These are phyloP conservation scores for Cytidiella melzeri DNA, from an alignment of 768 basidiomycete genomes.

Conservation along the genomic window DNA sequence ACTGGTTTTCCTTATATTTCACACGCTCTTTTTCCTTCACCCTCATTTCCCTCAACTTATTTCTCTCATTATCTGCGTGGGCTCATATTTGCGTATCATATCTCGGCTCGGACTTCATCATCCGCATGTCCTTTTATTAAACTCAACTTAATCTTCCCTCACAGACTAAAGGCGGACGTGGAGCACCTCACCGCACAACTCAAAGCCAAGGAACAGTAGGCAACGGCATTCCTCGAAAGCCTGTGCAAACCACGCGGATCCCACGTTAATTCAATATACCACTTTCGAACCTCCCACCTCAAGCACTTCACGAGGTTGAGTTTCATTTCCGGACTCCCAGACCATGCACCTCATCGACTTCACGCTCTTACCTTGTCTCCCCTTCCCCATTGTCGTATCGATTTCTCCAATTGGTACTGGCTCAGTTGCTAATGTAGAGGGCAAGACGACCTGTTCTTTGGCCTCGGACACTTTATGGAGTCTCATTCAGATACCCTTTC, in stretches of 20 bases:
- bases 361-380: constrained; percentile 4
- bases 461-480: constrained; percentile 10
- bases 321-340: neutral
- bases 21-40: constrained; percentile 13
- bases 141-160: constrained; percentile 6
- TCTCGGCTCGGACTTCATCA: neutral
- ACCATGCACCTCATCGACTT: neutral
- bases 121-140: neutral
- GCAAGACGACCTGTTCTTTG: neutral
- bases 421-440: constrained; percentile 9
- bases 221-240: constrained; percentile 4
- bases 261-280: constrained; percentile 14
- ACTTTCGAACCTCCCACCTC: constrained; percentile 3
- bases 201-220: constrained; percentile 24
- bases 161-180: constrained; percentile 66
- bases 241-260: constrained; percentile 32
- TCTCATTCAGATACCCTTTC: constrained; percentile 6
- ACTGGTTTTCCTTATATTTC: constrained; percentile 16
- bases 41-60: constrained; percentile 29
- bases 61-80: constrained; percentile 17
- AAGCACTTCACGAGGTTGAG: neutral
- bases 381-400: constrained; percentile 12
- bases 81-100: constrained; percentile 18
- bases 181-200: constrained; percentile 41
- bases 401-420: constrained; percentile 3